A percentile compares a stretch with the other conserved stretches of the same genome.
Evolutionary conservation across 306 rosid genomes (phyloP).

Genomic region (Ceratonia siliqua): DNA sequence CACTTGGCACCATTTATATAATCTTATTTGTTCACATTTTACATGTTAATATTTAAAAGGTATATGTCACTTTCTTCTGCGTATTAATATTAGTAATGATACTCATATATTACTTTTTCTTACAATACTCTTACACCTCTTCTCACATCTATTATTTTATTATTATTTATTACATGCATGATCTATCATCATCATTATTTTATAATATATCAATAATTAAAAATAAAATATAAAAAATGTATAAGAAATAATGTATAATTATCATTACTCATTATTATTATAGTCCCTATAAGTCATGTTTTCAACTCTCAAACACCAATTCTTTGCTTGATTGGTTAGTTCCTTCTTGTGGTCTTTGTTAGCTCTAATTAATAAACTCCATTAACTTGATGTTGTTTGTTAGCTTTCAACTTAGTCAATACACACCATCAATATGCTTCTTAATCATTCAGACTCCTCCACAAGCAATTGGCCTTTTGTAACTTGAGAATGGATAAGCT

Average conservation of each 20-base stretch:
- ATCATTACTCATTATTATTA: too few relatives aligned
- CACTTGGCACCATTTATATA: background rate
- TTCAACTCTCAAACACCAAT: conserved; percentile 16
- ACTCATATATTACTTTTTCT: too few relatives aligned
- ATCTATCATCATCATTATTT: too few relatives aligned
- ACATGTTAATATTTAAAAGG: background rate
- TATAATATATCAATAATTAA: too few relatives aligned
- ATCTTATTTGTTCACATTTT: background rate
- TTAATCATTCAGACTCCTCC: conserved; percentile 2
- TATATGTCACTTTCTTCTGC: background rate
- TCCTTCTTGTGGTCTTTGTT: background rate
- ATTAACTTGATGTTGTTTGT: background rate
- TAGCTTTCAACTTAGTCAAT: background rate
- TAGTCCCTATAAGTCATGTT: background rate
- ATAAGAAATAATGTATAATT: too few relatives aligned
- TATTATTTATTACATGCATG: too few relatives aligned
- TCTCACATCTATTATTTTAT: too few relatives aligned
- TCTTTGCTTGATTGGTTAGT: background rate
- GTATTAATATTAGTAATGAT: too few relatives aligned
- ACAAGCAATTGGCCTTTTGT: background rate
- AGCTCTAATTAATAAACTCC: background rate
- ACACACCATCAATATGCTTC: background rate
- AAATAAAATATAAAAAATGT: too few relatives aligned
- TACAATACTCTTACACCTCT: too few relatives aligned
- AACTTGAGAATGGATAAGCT: background rate